Evolutionary conservation across 2,329 filamentous ascomycete genomes (phyloP).

Genomic region (Xylaria sp.): DNA sequence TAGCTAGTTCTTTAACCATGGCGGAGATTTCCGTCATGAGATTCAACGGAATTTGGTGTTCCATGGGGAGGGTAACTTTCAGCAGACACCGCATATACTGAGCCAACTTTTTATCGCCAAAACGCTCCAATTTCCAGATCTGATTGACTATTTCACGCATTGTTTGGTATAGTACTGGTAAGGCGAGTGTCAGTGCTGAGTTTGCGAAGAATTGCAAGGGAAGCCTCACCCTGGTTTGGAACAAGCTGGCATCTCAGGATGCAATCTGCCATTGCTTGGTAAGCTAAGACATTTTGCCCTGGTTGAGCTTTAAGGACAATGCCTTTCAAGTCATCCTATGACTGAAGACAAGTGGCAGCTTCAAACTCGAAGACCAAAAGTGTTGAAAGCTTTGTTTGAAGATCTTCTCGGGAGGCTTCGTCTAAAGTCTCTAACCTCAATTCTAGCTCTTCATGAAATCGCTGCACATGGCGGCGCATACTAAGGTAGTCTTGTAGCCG

Average conservation of each 20-base stretch:
- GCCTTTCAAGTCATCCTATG: conserved; percentile 68
- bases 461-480: conserved; percentile 64
- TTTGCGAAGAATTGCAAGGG: not conserved
- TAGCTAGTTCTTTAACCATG: conserved; percentile 56
- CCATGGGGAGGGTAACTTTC: conserved; percentile 65
- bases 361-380: conserved; percentile 82
- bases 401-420: conserved; percentile 54
- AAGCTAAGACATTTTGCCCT: conserved; percentile 53
- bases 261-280: conserved; percentile 70
- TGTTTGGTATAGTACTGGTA: conserved; percentile 55
- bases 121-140: conserved; percentile 62
- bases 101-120: conserved; percentile 65
- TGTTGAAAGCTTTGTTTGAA: conserved; percentile 66
- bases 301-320: conserved; percentile 61
- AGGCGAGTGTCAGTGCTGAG: not conserved
- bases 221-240: conserved; percentile 54
- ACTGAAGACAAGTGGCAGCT: conserved; percentile 67
- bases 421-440: conserved; percentile 48
- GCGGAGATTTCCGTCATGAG: conserved; percentile 68
- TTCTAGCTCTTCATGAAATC: conserved; percentile 59
- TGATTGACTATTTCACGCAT: conserved; percentile 74
- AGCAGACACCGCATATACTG: conserved; percentile 83
- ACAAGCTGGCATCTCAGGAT: conserved; percentile 59
- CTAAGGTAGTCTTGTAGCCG: conserved; percentile 67
- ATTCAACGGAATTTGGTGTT: conserved; percentile 61